Evolutionary conservation across 441 rosid genomes (phyloP), one percentile per base, ranked within the genome.

Genomic region (Arabidopsis hybrid): DNA sequence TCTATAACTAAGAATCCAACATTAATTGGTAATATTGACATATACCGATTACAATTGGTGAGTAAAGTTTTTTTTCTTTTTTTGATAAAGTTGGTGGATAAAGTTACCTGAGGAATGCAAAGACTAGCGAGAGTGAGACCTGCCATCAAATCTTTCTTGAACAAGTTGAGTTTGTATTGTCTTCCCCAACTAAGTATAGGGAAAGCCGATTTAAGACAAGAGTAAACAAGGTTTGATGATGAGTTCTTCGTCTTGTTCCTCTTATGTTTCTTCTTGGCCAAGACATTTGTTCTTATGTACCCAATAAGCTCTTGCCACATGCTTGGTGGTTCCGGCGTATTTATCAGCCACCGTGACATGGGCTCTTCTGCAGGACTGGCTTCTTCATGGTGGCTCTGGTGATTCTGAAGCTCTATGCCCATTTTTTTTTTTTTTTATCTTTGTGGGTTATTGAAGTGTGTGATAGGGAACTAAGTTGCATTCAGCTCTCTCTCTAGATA

Each of bases 71-170:
- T 4, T 31, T 29, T 29, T 29, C 3, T 29, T 3, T 29, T 29
- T 29, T 2, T 29, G 32, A 31, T 31, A 31, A 31, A 31, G 4
- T 4, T 31, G n/a, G 53, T 47, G 45, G 56, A 39, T n/a, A 8
- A n/a, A 21, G 14, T 31, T 50, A 73, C 98, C 95, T 93, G 98
- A 51, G 98, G 98, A 76, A 93, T 87, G 87, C 97, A 77, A 34
- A 93, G 93, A 78, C 97, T 93, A 16, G 96, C 97, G 51, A 93
- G 94, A 43, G 98, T 91, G 72, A 93, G 82, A 77, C 98, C 98
- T 1, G 97, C 88, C 97, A 93, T 82, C 16, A 91, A 66, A 72
- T 93, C 97, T 31, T 74, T 73, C 79, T 86, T 91, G 70, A 93
- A 88, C 77, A 49, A 77, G 7, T 87, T 72, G 21, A 75, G 62